Conservation (phyloP, 805 yeast genomes). For the Ascoidea rubescens region DNA sequence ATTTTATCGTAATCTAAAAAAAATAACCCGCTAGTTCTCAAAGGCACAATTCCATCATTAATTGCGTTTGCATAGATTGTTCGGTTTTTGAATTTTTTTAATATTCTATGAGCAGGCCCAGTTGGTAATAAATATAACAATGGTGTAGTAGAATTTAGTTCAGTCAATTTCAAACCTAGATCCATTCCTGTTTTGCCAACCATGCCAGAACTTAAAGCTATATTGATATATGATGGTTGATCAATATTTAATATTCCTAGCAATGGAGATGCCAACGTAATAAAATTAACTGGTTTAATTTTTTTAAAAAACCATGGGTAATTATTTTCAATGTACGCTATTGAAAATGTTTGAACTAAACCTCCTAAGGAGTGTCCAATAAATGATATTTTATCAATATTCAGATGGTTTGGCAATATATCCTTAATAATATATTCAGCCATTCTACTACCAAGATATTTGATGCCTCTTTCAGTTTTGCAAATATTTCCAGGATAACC, state of each 20-base stretch:
- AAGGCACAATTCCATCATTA: conserved; percentile 75
- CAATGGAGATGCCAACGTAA: conserved; percentile 63
- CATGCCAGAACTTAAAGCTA: conserved; percentile 57
- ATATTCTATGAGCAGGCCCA: conserved; percentile 48
- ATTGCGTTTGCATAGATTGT: conserved; percentile 65
- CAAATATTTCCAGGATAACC: conserved; percentile 63
- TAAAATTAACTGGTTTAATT: conserved; percentile 51
- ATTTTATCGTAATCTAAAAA: conserved; percentile 44
- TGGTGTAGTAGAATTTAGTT: conserved; percentile 28
- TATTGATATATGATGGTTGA: conserved; percentile 59
- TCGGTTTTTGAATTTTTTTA: conserved; percentile 44
- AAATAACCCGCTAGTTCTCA: conserved; percentile 56
- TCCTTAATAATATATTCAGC: conserved; percentile 51
- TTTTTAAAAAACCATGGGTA: conserved; percentile 55
- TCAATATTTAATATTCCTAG: conserved; percentile 62
- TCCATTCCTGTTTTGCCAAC: conserved; percentile 78
- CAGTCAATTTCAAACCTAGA: conserved; percentile 38
- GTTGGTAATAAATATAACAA: conserved; percentile 48
- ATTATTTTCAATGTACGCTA: conserved; percentile 54
- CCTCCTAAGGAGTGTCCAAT: conserved; percentile 78
- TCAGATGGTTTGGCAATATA: conserved; percentile 20
- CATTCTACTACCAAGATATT: conserved; percentile 54
- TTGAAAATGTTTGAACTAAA: conserved; percentile 59
- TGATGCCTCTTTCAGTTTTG: conserved; percentile 68
- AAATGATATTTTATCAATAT: conserved; percentile 45